Evolutionary conservation across 495 filamentous ascomycete species (phyloP), one percentile per base, ranked within the genome.

Genomic region (Xylaria sp.): DNA sequence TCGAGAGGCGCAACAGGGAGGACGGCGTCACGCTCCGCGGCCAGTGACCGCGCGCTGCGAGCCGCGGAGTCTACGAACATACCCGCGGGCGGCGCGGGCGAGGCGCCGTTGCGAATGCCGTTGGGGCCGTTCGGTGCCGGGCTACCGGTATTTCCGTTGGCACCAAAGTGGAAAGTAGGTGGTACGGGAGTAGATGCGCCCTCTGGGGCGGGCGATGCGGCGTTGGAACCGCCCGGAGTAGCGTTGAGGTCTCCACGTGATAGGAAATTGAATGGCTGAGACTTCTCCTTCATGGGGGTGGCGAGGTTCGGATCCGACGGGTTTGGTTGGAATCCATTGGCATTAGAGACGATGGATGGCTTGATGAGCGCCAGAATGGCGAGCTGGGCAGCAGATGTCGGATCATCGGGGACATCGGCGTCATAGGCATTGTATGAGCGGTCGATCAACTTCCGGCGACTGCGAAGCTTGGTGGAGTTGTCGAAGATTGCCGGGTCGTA

Each of bases 381-480:
- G 0, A 91, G 85, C 83, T 99, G 97, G 2, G 97, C 96, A 8
- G 89, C 83, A 2, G 95, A 98, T 9, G 88, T 81, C 3, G 97
- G 96, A 77, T 99, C 96, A 77, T 98, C 97, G 0, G 93, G 91
- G 11, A 91, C 85, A 24, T 93, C 92, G 21, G 81, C 83, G 69
- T 98, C 96, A 77, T 99, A 99, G 50, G 97, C 90, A 76, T 99
- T 97, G 69, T 93, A 92, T 0, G 95, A 97, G 5, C 93, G 91
- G 26, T 90, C 88, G 26, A 98, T 89, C 48, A 98, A 83, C 63
- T 88, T 92, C 66, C 93, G 88, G 52, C 95, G 89, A 17, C 93
- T 90, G 4, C 83, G 80, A 57, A 98, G 89, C 80, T 98, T 98
- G 26, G 86, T 76, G 6, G 85, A 85, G 75, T 95, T 90, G 76